These are phyloP conservation scores for Phytophthora pluvialis DNA, from an alignment of 352 stramenopile species.

Conservation along the genomic window DNA sequence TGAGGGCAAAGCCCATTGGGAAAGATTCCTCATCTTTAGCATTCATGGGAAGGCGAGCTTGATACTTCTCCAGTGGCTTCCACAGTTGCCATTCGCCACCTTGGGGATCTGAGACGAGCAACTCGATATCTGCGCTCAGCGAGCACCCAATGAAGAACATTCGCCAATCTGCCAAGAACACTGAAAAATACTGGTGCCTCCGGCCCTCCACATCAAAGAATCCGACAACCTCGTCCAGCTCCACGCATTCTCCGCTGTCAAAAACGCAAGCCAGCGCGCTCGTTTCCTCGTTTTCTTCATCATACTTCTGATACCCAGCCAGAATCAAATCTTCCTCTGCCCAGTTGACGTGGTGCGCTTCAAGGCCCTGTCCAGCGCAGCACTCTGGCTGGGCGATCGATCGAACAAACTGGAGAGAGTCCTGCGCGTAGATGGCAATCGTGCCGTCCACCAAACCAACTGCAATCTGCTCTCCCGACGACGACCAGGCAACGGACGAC, in stretches of 20 bases:
- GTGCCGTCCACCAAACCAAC: constrained; percentile 43
- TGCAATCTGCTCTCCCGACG: constrained; percentile 50
- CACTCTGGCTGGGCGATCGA: constrained; percentile 48
- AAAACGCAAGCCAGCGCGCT: constrained; percentile 62
- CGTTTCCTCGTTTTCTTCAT: constrained; percentile 61
- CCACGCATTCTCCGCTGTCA: constrained; percentile 51
- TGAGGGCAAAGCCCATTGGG: constrained; percentile 59
- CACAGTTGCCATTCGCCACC: constrained; percentile 67
- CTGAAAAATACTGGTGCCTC: constrained; percentile 70
- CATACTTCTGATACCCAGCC: constrained; percentile 61
- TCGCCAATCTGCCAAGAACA: constrained; percentile 70
- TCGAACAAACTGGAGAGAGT: constrained; percentile 36
- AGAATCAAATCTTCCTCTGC: constrained; percentile 71
- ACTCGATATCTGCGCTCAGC: constrained; percentile 79
- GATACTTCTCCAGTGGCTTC: constrained; percentile 80
- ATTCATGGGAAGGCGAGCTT: constrained; percentile 78
- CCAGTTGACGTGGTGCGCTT: constrained; percentile 78
- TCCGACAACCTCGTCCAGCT: constrained; percentile 70
- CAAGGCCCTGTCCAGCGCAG: constrained; percentile 42
- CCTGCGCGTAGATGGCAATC: constrained; percentile 44
- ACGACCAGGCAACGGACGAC: constrained; percentile 59
- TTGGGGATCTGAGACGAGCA: constrained; percentile 72
- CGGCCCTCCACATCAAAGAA: constrained; percentile 65
- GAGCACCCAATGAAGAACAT: constrained; percentile 87
- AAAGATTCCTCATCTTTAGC: constrained; percentile 72